Base-by-base conservation (phyloP, 768 basidiomycete genomes). In the Gyrodon lividus region DNA sequence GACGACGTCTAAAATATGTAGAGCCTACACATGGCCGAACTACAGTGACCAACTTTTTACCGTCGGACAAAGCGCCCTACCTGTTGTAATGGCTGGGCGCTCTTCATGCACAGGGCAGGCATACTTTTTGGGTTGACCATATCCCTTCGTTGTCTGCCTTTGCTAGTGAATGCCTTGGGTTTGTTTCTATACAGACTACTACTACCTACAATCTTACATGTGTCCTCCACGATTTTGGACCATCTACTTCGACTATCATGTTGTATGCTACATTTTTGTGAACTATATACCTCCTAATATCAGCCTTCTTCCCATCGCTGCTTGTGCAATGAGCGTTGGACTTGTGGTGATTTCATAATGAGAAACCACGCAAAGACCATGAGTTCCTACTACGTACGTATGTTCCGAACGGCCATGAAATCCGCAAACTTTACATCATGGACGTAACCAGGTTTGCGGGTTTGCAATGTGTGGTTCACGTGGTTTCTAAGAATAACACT, bases 1-100 rank as follows among this genome's bases (percentile, higher is more conserved):
- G 23, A 37, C 37, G 54, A 48, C 34, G 43, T n/a, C 33, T 55
- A 56, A 53, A 66, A 19, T 60, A 31, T 28, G 12, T 19, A 39
- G 33, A 47, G 23, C 59, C 59, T n/a, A 37, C 31, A 28, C 17
- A 26, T 43, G 45, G 30, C 38, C 31, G 38, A 38, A 37, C 26
- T 9, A 10, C 38, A 22, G 31, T 55, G 40, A 19, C 41, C 41
- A n/a, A 16, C 2, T 37, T 37, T 8, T 20, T 41, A 10, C 28
- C 39, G 20, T 23, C 10, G 39, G 20, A 23, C 9, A 31, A 31
- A 31, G 10, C 13, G n/a, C 35, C 35, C 17, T 37, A 37, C 35
- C 35, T 37, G n/a, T 6, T 19, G 17, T n/a, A 37, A 17, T 19
- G n/a, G 17, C n/a, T 37, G 35, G 35, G 10, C 31, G 31, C 12